These are phyloP conservation scores for Ganoderma boninense DNA, from an alignment of 1,284 basidiomycete genomes.

Conservation along the genomic window DNA sequence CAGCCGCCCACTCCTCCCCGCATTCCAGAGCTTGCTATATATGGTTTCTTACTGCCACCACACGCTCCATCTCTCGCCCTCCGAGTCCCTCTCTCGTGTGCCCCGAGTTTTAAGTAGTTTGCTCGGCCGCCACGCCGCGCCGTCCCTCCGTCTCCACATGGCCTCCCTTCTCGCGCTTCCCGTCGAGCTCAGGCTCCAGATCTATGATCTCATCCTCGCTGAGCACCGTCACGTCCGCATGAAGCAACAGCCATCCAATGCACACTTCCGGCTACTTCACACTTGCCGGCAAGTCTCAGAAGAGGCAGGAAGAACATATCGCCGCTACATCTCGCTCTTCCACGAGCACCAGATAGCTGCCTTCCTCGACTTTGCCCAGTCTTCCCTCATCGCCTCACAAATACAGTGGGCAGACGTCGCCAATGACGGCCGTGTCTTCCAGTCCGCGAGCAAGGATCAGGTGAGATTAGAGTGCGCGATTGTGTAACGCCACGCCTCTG, in stretches of 20 bases:
- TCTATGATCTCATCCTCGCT: conserved; percentile 44
- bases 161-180: conserved; percentile 44
- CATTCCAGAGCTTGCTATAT: conserved; percentile 26
- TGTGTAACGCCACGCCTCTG: conserved; percentile 27
- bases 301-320: conserved; percentile 42
- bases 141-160: not conserved
- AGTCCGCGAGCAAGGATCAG: conserved; percentile 22
- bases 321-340: conserved; percentile 48
- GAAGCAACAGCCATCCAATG: conserved; percentile 46
- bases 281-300: conserved; percentile 43
- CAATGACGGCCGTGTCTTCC: conserved; percentile 49
- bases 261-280: conserved; percentile 45
- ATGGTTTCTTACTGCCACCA: conserved; percentile 37
- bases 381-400: conserved; percentile 29
- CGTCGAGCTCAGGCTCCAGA: conserved; percentile 46
- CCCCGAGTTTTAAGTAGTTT: conserved; percentile 13
- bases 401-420: conserved; percentile 49
- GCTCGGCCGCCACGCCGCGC: conserved; percentile 2
- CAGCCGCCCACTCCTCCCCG: conserved; percentile 11
- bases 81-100: not conserved
- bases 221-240: conserved; percentile 37
- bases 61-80: conserved; percentile 19
- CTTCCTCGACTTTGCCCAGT: conserved; percentile 38
- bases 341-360: conserved; percentile 49
- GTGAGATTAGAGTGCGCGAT: conserved; percentile 29